phyloP scores from a whole-genome alignment of 768 basidiomycete species.

The Harrya chromipes region DNA sequence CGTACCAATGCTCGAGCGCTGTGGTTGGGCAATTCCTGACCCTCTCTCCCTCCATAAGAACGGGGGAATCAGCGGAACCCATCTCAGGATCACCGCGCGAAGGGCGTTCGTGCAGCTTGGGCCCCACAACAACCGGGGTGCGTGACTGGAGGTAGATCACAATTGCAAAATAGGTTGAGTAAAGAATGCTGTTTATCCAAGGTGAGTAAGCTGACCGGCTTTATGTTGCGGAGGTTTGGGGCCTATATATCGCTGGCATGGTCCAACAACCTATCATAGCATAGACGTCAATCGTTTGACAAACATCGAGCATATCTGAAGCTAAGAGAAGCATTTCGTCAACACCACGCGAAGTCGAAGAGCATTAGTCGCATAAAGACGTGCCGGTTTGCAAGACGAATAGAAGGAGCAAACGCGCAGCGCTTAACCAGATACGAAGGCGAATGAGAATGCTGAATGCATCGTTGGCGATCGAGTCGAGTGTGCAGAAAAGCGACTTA shows the following conservation, averaged over 20 bases:
- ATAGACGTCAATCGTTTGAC: conserved; percentile 46
- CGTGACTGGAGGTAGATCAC: conserved; percentile 36
- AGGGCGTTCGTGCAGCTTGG: background rate
- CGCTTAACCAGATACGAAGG: conserved; percentile 55
- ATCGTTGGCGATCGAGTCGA: background rate
- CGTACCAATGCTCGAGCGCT: background rate
- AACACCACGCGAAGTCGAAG: background rate
- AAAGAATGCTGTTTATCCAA: conserved; percentile 37
- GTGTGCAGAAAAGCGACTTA: conserved; percentile 24
- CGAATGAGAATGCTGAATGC: conserved; percentile 39
- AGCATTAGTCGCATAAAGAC: conserved; percentile 3
- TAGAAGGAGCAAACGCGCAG: conserved; percentile 46
- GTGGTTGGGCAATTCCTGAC: background rate
- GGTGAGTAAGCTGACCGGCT: conserved; percentile 3
- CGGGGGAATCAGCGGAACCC: conserved; percentile 5
- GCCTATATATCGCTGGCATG: conserved; percentile 49
- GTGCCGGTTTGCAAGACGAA: conserved; percentile 46
- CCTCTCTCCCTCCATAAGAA: conserved; percentile 4
- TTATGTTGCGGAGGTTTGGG: background rate
- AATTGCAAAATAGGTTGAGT: conserved; percentile 39
- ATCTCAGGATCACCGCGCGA: conserved; percentile 20
- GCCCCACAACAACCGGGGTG: conserved; percentile 18
- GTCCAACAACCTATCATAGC: conserved; percentile 54
- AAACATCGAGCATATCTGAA: conserved; percentile 41
- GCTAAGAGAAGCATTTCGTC: conserved; percentile 23